These are phyloP conservation scores for Cladosporium sp. DNA, from an alignment of 2,329 filamentous ascomycete genomes.

Conservation along the genomic window DNA sequence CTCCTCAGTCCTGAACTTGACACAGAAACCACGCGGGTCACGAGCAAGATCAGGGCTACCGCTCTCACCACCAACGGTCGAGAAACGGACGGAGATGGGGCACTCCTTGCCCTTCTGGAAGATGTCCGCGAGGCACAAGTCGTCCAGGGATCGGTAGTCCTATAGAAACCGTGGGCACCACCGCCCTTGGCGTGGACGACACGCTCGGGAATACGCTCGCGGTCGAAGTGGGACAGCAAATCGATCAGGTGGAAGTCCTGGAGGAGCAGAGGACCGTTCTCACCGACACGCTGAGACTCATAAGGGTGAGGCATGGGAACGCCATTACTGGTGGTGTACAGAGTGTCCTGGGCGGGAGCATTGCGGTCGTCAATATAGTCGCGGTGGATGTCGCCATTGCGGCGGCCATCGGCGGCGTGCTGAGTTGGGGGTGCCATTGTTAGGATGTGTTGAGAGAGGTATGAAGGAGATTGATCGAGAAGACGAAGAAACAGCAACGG, in stretches of 20 bases:
- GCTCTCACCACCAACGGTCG: constrained; percentile 70
- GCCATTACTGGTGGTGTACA: constrained; percentile 56
- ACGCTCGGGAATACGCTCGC: constrained; percentile 48
- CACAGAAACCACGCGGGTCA: constrained; percentile 67
- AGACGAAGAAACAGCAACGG: too few species aligned
- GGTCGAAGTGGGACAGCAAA: constrained; percentile 48
- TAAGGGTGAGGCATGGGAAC: constrained; percentile 56
- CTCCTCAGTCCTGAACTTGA: constrained; percentile 70
- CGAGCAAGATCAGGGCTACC: constrained; percentile 68
- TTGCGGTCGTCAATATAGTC: constrained; percentile 45
- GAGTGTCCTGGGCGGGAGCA: constrained; percentile 38
- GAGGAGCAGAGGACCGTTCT: constrained; percentile 56
- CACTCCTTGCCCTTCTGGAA: constrained; percentile 65
- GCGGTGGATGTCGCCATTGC: constrained; percentile 36
- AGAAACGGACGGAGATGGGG: constrained; percentile 64
- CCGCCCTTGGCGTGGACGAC: constrained; percentile 49
- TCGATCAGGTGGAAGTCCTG: constrained; percentile 50
- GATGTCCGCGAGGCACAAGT: constrained; percentile 43
- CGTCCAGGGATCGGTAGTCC: constrained; percentile 45
- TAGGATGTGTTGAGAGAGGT: too few species aligned
- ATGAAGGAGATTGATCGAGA: background rate
- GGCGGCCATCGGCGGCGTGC: constrained; percentile 25
- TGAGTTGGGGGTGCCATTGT: constrained; percentile 22
- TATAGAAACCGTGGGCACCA: constrained; percentile 47
- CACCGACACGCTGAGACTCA: constrained; percentile 52